Conservation (phyloP, 2,329 filamentous ascomycete species). For the Fusarium tricinctum region DNA sequence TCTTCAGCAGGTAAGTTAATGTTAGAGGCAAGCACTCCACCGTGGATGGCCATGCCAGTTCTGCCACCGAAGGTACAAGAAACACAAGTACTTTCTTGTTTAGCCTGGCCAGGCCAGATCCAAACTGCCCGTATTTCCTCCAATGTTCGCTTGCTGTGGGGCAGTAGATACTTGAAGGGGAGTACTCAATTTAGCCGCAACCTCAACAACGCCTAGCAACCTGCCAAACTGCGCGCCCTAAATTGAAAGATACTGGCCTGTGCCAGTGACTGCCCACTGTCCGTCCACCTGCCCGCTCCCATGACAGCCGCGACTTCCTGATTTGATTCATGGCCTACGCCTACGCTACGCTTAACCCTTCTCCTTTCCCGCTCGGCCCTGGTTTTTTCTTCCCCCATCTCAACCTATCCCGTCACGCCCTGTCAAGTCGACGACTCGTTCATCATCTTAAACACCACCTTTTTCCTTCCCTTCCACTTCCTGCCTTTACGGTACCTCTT, state of each 20-base stretch:
- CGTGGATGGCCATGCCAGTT: slow-evolving; percentile 12
- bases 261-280: slow-evolving; percentile 34
- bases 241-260: slow-evolving; percentile 37
- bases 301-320: slow-evolving; percentile 47
- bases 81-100: slow-evolving; percentile 32
- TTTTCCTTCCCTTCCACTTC: slow-evolving; percentile 29
- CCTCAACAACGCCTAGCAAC: slow-evolving; percentile 38
- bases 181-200: slow-evolving; percentile 27
- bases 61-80: slow-evolving; percentile 26
- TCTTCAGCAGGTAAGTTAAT: slow-evolving; percentile 10
- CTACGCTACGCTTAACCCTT: slow-evolving; percentile 42
- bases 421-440: slow-evolving; percentile 45
- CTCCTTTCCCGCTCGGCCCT: slow-evolving; percentile 50
- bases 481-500: slow-evolving; percentile 35
- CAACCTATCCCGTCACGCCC: slow-evolving; percentile 43
- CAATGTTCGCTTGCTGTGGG: not conserved
- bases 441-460: slow-evolving; percentile 46
- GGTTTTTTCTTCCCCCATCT: slow-evolving; percentile 47
- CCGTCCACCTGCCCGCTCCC: slow-evolving; percentile 28
- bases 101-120: slow-evolving; percentile 33
- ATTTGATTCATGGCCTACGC: slow-evolving; percentile 46
- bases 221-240: slow-evolving; percentile 44
- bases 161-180: slow-evolving; percentile 9
- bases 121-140: not conserved
- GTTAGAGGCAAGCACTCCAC: slow-evolving; percentile 7